A percentile compares a stretch with the other conserved stretches of the same genome.
phyloP scores from a whole-genome alignment of 257 asterid species.

The Paulownia fortunei region DNA sequence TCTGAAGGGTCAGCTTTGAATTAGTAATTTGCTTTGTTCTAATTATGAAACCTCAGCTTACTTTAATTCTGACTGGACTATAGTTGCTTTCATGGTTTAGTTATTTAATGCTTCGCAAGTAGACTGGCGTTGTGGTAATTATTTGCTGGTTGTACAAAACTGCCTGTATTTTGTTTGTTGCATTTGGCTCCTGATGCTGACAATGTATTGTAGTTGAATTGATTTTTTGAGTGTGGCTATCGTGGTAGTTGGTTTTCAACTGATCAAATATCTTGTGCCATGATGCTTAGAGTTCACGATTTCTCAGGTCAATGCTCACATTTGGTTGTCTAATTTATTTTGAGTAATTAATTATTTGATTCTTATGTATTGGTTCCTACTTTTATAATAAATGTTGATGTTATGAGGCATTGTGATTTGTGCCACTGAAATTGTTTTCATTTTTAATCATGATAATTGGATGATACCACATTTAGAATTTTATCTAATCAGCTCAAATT shows the following conservation, averaged over 20 bases:
- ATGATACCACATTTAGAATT: not conserved
- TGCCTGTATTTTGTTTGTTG: not conserved
- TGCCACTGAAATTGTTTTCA: not conserved
- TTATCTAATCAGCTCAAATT: not conserved
- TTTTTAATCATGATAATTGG: not conserved
- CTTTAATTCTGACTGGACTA: not conserved
- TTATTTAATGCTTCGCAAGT: not conserved
- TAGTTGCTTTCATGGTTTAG: not conserved
- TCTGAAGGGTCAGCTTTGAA: not conserved
- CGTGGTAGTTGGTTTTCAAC: not conserved
- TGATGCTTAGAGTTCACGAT: not conserved
- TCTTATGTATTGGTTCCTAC: not conserved
- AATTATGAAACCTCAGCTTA: not conserved
- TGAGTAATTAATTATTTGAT: not conserved
- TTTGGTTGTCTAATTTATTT: not conserved
- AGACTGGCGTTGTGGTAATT: not conserved
- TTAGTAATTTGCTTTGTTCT: not conserved
- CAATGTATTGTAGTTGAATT: not conserved
- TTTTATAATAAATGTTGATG: not conserved
- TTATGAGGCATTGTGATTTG: not conserved
- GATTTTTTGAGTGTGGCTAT: not conserved
- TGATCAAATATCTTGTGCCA: not conserved
- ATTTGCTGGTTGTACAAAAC: not conserved
- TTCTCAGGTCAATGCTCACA: not conserved
- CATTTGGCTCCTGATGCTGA: not conserved